A percentile compares a stretch with the other conserved stretches of the same genome.
Conservation (phyloP, 148 eudicot genomes). For the Nepenthes gracilis region DNA sequence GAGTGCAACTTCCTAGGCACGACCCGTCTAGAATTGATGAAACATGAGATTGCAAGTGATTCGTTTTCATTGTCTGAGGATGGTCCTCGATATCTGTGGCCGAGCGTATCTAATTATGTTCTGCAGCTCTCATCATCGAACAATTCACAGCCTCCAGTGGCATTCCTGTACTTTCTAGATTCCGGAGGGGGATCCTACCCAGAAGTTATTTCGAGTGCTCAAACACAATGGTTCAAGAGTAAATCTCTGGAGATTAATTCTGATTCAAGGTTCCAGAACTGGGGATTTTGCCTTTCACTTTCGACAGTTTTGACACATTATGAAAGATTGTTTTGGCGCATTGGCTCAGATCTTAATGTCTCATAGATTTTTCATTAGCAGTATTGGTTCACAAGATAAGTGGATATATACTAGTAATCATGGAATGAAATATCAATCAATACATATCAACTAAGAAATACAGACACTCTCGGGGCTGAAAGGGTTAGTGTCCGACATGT, state of each 20-base stretch:
- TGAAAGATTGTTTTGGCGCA: too few species aligned
- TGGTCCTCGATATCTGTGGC: constrained; percentile 75
- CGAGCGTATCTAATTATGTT: constrained; percentile 75
- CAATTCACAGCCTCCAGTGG: constrained; percentile 31
- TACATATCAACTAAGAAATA: too few species aligned
- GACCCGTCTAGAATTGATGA: constrained; percentile 54
- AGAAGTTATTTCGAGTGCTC: constrained; percentile 65
- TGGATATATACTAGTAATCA: too few species aligned
- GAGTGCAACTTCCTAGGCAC: constrained; percentile 62
- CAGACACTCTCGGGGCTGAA: too few species aligned
- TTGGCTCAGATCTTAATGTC: too few species aligned
- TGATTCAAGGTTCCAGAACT: constrained; percentile 42
- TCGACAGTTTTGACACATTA: too few species aligned
- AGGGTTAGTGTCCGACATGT: too few species aligned
- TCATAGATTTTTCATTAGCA: too few species aligned
- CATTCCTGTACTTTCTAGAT: constrained; percentile 70
- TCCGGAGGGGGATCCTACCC: constrained; percentile 99
- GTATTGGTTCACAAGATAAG: too few species aligned
- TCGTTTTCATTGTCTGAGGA: constrained; percentile 32
- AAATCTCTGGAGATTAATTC: constrained; percentile 62
- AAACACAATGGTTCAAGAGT: constrained; percentile 60
- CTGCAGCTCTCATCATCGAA: constrained; percentile 41
- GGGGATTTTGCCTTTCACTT: not conserved
- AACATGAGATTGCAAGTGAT: constrained; percentile 37
- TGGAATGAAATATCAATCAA: too few species aligned